Base-by-base conservation (phyloP, 225 moss, liverwort and hornwort species). In the Bryum argenteum region DNA sequence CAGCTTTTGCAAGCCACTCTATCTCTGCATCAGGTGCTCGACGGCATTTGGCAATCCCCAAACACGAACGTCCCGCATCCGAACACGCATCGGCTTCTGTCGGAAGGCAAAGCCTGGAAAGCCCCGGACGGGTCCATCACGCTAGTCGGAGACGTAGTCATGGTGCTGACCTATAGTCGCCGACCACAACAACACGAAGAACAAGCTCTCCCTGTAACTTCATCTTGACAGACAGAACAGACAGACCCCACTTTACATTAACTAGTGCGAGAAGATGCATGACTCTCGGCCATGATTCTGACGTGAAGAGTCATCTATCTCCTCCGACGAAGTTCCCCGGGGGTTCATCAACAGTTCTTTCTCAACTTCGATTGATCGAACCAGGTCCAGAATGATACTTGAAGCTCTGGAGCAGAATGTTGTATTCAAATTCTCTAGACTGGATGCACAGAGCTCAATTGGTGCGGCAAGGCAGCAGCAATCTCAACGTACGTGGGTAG, bases 141-240 rank as follows among this genome's bases (percentile, higher is more conserved):
- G 24, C 72, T 84, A 62, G 87, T 89, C 10, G 88, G 79, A 54
- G 92, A 95, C 61, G 82, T 87, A 41, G 84, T 96, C 65, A 91
- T 96, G 83, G 89, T 93, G 71, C 83, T 96, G 28, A 91, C 89
- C 15, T 96, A 96, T 51, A 69, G 86, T 58, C 85, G 86, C 71
- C 90, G 82, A 67, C 82, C 1, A 42, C 41, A 10, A 18, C 63
- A 43, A 21, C 62, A 57, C 2, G 26, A 26, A 3, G 7, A 61
- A 38, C 68, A 38, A 56, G 66, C 55, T 15, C 69, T 73, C 21
- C 67, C 83, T 57, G 48, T 67, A 22, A 40, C 78, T 54, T 68
- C 75, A 40, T 26, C 68, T 47, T 79, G 75, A 83, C 83, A 62
- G 21, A 22, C 61, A 54, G 26, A 41, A 42, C 1, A 1, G 44